Evolutionary conservation across 768 basidiomycete genomes (phyloP).

Genomic region (Kwoniella bestiolae): DNA sequence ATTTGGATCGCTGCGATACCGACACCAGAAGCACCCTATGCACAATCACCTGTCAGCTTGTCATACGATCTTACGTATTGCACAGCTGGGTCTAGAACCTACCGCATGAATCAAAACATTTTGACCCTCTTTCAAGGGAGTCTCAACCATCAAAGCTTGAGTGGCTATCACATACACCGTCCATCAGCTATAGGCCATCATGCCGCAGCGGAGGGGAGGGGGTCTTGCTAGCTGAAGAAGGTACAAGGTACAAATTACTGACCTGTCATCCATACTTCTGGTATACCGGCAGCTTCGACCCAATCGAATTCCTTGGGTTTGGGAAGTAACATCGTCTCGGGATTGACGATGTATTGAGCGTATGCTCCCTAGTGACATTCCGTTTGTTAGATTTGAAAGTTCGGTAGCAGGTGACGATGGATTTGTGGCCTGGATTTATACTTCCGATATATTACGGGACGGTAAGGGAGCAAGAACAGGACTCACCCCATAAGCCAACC

Average conservation of each 20-base stretch:
- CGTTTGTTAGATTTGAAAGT: no score
- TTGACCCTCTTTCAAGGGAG: constrained; percentile 70
- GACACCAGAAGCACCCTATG: constrained; percentile 75
- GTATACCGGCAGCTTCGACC: constrained; percentile 83
- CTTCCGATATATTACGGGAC: not conserved
- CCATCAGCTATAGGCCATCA: constrained; percentile 8
- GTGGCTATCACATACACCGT: constrained; percentile 59
- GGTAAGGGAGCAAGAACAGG: not conserved
- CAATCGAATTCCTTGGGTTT: constrained; percentile 79
- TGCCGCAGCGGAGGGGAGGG: no score
- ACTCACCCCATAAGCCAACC: constrained; percentile 77
- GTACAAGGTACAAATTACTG: constrained; percentile 38
- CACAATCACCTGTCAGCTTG: not conserved
- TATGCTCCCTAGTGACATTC: constrained; percentile 82
- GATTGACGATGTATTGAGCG: constrained; percentile 78
- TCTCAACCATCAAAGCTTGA: constrained; percentile 70
- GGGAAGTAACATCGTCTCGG: constrained; percentile 68
- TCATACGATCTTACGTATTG: no score
- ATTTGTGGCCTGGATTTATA: no score
- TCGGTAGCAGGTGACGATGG: no score
- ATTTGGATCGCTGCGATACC: constrained; percentile 87
- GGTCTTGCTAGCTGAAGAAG: no score
- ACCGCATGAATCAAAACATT: constrained; percentile 85
- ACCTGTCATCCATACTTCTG: constrained; percentile 89
- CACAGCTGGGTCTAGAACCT: constrained; percentile 12